Percentiles rank a stretch among this genome's conserved stretches.
Evolutionary conservation across 441 rosid species (phyloP).

Genomic region (Euphorbia celastroides): DNA sequence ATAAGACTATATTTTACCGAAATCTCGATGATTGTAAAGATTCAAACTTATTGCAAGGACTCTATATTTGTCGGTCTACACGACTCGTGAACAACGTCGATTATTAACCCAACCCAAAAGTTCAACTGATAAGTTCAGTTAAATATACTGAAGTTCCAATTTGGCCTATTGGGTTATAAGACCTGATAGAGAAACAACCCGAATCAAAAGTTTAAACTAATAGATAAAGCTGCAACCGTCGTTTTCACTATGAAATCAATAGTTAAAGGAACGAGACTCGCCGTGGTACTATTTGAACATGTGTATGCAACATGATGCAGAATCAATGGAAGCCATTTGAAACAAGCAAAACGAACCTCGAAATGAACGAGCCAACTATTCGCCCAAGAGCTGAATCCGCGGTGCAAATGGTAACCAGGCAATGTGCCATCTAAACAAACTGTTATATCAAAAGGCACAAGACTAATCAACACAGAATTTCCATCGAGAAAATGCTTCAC

Average conservation of each 20-base stretch:
- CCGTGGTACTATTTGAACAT: too few relatives aligned
- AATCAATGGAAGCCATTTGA: background rate
- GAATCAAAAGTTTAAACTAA: too few relatives aligned
- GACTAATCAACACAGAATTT: slow-evolving; percentile 11
- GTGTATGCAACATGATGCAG: too few relatives aligned
- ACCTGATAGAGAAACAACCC: too few relatives aligned
- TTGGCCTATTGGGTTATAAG: too few relatives aligned
- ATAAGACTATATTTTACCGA: background rate
- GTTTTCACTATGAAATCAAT: background rate
- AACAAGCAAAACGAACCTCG: slow-evolving; percentile 48
- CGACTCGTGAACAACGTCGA: background rate
- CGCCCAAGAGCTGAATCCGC: slow-evolving; percentile 78
- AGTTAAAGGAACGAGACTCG: background rate
- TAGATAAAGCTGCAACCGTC: background rate
- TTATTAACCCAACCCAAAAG: background rate
- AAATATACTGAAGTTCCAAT: too few relatives aligned
- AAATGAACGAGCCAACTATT: slow-evolving; percentile 90
- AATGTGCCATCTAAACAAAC: slow-evolving; percentile 97
- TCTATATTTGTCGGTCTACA: background rate
- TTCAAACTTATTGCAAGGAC: too few relatives aligned
- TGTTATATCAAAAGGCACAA: slow-evolving; percentile 27
- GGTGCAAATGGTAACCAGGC: slow-evolving; percentile 92
- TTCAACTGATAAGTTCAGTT: too few relatives aligned
- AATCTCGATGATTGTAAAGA: background rate
- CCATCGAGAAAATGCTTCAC: background rate